Evolutionary conservation across 176 grass and related monocot species (phyloP).

Genomic region (Carex myosuroides): DNA sequence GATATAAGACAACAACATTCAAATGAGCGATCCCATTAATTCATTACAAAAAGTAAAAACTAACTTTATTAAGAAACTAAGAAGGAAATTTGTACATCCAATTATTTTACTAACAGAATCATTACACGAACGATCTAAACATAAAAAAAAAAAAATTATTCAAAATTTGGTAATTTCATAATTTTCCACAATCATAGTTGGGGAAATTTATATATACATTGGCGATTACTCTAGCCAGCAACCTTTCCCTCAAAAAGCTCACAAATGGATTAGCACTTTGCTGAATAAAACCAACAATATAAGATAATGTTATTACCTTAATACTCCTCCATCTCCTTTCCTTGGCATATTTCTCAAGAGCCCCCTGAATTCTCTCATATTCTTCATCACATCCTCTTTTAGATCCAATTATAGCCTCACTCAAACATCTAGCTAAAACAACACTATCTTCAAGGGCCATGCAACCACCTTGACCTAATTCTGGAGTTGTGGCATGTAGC

Average conservation of each 20-base stretch:
- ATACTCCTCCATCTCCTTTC: conserved; percentile 63
- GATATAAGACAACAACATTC: not conserved
- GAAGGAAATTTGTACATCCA: not conserved
- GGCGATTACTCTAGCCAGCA: not conserved
- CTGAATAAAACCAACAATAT: conserved; percentile 38
- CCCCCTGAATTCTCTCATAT: conserved; percentile 30
- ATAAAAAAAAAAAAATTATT: not conserved
- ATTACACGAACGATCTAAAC: not conserved
- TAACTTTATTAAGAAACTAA: not conserved
- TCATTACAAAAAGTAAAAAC: not conserved
- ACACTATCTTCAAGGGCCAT: conserved; percentile 69
- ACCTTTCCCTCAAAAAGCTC: conserved; percentile 38
- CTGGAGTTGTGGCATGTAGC: conserved; percentile 78
- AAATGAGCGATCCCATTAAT: not conserved
- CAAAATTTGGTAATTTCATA: not conserved
- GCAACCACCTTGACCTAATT: conserved; percentile 74
- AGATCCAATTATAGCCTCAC: conserved; percentile 27
- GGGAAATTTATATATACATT: not conserved
- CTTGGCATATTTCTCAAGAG: conserved; percentile 31
- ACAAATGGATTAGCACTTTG: conserved; percentile 21
- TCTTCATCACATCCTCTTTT: not conserved
- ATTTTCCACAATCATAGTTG: not conserved
- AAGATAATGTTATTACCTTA: conserved; percentile 25
- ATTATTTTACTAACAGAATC: not conserved
- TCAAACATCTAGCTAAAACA: conserved; percentile 42